Evolutionary conservation across 2,329 filamentous ascomycete species (phyloP).

Genomic region (Botrytis aclada): DNA sequence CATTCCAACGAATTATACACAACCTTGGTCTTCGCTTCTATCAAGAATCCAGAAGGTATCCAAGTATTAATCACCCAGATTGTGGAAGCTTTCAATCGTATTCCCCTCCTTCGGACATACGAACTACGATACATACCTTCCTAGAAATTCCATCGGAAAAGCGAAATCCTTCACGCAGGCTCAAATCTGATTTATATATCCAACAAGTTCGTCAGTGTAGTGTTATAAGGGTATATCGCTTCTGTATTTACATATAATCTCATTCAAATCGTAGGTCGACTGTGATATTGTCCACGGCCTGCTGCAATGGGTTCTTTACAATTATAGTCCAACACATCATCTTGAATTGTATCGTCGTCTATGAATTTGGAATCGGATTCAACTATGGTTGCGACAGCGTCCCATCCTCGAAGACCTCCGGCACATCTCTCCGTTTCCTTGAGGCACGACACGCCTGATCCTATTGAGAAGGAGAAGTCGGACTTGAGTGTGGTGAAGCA

Average conservation of each 20-base stretch:
- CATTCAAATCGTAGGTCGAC: neutral
- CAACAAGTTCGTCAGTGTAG: neutral
- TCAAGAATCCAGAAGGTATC: neutral
- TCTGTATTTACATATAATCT: neutral
- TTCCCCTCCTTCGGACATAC: neutral
- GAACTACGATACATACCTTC: neutral
- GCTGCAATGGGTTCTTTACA: slow-evolving; percentile 14
- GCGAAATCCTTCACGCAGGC: neutral
- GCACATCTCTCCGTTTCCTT: slow-evolving; percentile 31
- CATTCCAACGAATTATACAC: neutral
- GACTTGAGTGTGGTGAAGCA: neutral
- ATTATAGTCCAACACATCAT: neutral
- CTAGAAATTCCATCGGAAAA: neutral
- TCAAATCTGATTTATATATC: neutral
- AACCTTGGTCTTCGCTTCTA: neutral
- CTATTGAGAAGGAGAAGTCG: neutral
- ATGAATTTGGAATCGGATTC: slow-evolving; percentile 7
- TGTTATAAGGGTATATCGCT: neutral
- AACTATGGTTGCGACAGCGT: neutral
- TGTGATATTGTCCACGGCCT: neutral
- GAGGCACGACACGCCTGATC: slow-evolving; percentile 17
- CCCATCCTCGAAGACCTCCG: slow-evolving; percentile 31
- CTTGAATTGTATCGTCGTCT: neutral
- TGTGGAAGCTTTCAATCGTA: neutral
- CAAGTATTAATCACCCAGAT: neutral